phyloP scores from a whole-genome alignment of 345 rosid genomes.

The Chamaenerion angustifolium region DNA sequence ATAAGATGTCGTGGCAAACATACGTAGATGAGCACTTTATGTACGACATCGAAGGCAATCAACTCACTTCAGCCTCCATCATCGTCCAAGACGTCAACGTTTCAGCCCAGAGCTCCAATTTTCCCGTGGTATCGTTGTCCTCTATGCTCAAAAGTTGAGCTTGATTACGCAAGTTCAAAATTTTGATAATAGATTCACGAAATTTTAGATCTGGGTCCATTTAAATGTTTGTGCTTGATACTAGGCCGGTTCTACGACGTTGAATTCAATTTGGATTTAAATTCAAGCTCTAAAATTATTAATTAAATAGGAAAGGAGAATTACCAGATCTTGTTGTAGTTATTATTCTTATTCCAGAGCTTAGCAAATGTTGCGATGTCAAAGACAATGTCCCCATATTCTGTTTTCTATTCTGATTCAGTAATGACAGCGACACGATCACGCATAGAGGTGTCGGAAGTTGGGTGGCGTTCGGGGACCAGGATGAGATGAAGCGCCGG shows the following conservation, averaged over 20 bases:
- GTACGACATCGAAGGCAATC: conserved; percentile 64
- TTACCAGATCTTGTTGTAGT: conserved; percentile 86
- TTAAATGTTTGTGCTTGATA: not conserved
- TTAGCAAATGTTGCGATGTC: conserved; percentile 90
- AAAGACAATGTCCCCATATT: conserved; percentile 53
- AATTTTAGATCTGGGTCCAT: not conserved
- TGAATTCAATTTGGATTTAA: not conserved
- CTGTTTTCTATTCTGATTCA: conserved; percentile 18
- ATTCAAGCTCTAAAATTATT: no score
- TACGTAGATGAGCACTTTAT: conserved; percentile 70
- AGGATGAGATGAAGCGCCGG: conserved; percentile 1
- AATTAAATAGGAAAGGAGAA: not conserved
- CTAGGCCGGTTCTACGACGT: no score
- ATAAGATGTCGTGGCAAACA: conserved; percentile 75
- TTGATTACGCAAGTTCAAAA: not conserved
- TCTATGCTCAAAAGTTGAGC: not conserved
- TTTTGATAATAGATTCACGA: conserved; percentile 2
- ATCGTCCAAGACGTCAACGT: conserved; percentile 69
- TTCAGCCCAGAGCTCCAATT: conserved; percentile 60
- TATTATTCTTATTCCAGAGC: conserved; percentile 72
- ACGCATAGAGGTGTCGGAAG: not conserved
- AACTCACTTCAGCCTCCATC: conserved; percentile 57
- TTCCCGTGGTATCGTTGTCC: conserved; percentile 31
- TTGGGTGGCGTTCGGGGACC: not conserved
- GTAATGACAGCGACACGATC: not conserved